Conservation (phyloP, 768 basidiomycete genomes). For the Collybiopsis confluens region DNA sequence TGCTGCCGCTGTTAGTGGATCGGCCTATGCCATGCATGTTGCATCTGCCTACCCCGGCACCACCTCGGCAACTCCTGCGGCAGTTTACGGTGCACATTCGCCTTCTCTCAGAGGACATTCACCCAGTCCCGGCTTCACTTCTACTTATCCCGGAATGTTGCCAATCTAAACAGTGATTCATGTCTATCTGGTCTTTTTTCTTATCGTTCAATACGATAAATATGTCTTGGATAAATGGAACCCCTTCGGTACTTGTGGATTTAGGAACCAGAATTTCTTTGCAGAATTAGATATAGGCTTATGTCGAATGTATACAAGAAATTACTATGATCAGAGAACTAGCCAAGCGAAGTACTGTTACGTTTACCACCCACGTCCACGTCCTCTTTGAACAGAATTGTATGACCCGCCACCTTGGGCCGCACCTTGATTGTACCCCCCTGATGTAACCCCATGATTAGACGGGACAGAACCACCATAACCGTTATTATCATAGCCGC, state of each 20-base stretch:
- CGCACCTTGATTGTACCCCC: slow-evolving; percentile 22
- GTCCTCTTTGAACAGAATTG: slow-evolving; percentile 32
- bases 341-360: slow-evolving; percentile 14
- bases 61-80: too few species aligned
- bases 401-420: slow-evolving; percentile 17
- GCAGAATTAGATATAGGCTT: too few species aligned
- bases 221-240: too few species aligned
- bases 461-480: slow-evolving; percentile 32
- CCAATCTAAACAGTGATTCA: neutral
- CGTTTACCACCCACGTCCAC: slow-evolving; percentile 49
- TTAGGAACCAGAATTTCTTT: too few species aligned
- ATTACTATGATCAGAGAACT: neutral
- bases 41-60: too few species aligned
- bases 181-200: too few species aligned
- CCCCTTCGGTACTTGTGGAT: too few species aligned
- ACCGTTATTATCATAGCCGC: slow-evolving; percentile 21
- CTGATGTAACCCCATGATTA: slow-evolving; percentile 19
- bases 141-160: slow-evolving; percentile 2
- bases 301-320: too few species aligned
- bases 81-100: too few species aligned
- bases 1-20: neutral
- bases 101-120: neutral
- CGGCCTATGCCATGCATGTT: too few species aligned
- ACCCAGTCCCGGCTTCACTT: neutral
- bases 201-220: too few species aligned